These are phyloP conservation scores for Leccinum pachyderme DNA, from an alignment of 1,284 basidiomycete genomes.

Conservation along the genomic window DNA sequence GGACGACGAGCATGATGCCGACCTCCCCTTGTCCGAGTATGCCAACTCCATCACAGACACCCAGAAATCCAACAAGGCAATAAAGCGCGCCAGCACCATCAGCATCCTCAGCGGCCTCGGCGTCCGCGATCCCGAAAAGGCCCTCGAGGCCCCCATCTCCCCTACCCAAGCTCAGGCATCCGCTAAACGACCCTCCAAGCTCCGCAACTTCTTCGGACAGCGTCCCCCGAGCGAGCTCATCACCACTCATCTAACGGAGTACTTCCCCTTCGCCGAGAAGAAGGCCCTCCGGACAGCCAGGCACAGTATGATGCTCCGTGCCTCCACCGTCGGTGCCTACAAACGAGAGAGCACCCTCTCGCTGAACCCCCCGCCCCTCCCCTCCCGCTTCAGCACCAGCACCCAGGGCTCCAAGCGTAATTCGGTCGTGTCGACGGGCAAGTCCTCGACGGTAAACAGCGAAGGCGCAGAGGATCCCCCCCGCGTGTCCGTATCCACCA, in stretches of 20 bases:
- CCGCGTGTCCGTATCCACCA: slow-evolving; percentile 69
- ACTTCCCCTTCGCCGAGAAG: slow-evolving; percentile 93
- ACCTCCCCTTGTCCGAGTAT: slow-evolving; percentile 33
- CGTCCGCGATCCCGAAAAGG: slow-evolving; percentile 68
- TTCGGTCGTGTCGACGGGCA: slow-evolving; percentile 50
- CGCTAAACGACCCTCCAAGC: slow-evolving; percentile 60
- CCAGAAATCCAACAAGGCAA: slow-evolving; percentile 53
- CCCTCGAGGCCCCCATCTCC: slow-evolving; percentile 51
- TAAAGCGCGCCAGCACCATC: slow-evolving; percentile 91
- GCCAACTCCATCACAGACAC: slow-evolving; percentile 3
- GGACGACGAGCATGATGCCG: slow-evolving; percentile 43
- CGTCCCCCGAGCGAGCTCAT: slow-evolving; percentile 97
- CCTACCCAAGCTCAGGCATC: slow-evolving; percentile 26
- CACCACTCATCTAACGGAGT: slow-evolving; percentile 93
- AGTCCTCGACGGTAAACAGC: slow-evolving; percentile 29
- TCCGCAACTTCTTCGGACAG: slow-evolving; percentile 98
- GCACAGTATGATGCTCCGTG: slow-evolving; percentile 74
- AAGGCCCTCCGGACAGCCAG: slow-evolving; percentile 83
- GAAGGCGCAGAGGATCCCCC: slow-evolving; percentile 41
- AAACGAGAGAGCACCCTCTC: slow-evolving; percentile 53
- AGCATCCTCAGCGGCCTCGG: slow-evolving; percentile 93
- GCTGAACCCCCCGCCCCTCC: slow-evolving; percentile 37
- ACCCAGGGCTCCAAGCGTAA: slow-evolving; percentile 61
- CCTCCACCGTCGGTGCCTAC: slow-evolving; percentile 32
- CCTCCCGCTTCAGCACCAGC: slow-evolving; percentile 67